Evolutionary conservation across 495 filamentous ascomycete species (phyloP).

Genomic region (Xylaria flabelliformis): DNA sequence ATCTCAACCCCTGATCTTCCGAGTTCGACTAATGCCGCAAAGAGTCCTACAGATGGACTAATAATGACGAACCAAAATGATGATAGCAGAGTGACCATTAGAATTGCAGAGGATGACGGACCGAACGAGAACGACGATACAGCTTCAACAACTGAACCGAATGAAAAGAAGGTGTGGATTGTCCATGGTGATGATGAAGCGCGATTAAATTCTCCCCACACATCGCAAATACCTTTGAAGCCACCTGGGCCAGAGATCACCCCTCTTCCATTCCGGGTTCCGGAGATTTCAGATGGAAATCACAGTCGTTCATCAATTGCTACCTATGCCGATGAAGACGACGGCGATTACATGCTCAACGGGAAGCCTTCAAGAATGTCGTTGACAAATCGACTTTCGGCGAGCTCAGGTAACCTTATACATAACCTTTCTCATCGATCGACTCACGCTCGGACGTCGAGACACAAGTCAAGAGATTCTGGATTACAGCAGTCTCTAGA

Average conservation of each 20-base stretch:
- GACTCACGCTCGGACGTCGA: conserved; percentile 23
- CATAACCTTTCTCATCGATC: conserved; percentile 56
- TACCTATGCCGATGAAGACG: conserved; percentile 63
- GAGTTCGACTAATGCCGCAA: conserved; percentile 33
- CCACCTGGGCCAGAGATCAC: conserved; percentile 50
- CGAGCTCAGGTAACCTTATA: conserved; percentile 49
- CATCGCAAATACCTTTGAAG: conserved; percentile 27
- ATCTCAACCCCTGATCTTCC: conserved; percentile 35
- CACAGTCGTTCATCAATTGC: conserved; percentile 66
- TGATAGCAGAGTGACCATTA: conserved; percentile 46
- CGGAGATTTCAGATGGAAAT: conserved; percentile 52
- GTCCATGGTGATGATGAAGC: conserved; percentile 40
- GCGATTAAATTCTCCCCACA: conserved; percentile 28
- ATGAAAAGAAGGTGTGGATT: conserved; percentile 44
- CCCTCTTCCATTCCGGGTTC: conserved; percentile 67
- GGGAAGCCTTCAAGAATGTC: conserved; percentile 39
- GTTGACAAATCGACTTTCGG: conserved; percentile 55
- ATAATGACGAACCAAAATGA: conserved; percentile 40
- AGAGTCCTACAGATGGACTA: conserved; percentile 41
- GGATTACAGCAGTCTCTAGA: conserved; percentile 36
- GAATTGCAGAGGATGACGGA: conserved; percentile 47
- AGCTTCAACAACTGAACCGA: conserved; percentile 36
- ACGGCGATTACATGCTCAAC: conserved; percentile 32
- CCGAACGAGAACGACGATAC: conserved; percentile 34
- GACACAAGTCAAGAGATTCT: conserved; percentile 31